Base-by-base conservation (phyloP, 257 asterid genomes). In the Penstemon eatonii region DNA sequence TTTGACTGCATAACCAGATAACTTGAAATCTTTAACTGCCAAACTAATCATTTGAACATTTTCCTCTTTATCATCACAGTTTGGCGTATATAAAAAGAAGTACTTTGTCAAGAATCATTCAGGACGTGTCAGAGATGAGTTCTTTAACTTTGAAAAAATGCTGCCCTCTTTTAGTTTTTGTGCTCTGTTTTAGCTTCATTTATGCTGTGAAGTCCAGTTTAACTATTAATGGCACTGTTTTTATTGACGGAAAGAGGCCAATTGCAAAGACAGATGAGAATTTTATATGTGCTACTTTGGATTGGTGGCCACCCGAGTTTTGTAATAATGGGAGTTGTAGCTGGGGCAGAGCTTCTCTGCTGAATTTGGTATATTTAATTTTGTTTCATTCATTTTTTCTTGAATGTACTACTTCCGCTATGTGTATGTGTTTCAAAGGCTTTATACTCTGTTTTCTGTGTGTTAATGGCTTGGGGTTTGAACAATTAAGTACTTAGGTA, bases 251-350 rank as follows among this genome's bases (percentile, higher is more conserved):
- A 60, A 76, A 37, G 18, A 56, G 45, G 36, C 52, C 80, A 71
- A 79, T 86, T 60, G 96, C 90, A 58, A 73, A 42, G 71, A 89
- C 82, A 54, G 93, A 87, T 56, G 82, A 56, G 33, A 76, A 85
- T 78, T 89, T 85, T 71, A 78, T 91, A 33, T 91, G 98, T 71
- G 96, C 95, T 13, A 91, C 98, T 5, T 53, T 87, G 83, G 98
- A 91, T 63, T 91, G 98, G 96, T 91, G 96, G 96, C 98, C 98
- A 8, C 86, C 95, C 43, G 89, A 85, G 69, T 83, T 84, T 63
- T 91, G 98, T 70, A 91, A 91, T 65, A 85, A 87, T 73, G 96
- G 94, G n/a, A 79, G 85, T 56, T 91, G 98, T 68, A 71, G 84
- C 74, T 91, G 98, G 98, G 96, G 76, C 59, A 84, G 80, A 53